Percentiles rank a stretch among this genome's conserved stretches.
phyloP scores from a whole-genome alignment of 192 early-diverging fungal genomes.

The Coemansia sp. region DNA sequence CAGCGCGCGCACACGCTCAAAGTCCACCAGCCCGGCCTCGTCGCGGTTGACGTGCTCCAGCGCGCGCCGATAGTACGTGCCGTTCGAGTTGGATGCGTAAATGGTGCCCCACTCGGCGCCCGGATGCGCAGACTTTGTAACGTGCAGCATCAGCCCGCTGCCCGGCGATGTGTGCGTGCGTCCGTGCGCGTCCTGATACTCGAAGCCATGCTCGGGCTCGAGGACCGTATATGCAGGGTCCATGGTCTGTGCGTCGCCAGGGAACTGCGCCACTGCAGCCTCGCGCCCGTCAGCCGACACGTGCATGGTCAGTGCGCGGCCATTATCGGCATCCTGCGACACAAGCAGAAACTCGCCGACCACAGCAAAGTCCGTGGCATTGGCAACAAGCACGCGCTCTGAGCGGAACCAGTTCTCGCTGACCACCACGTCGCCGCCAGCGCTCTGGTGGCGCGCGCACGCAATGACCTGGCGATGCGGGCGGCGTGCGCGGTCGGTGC shows the following conservation, averaged over 20 bases:
- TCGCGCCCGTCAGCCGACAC: slow-evolving; percentile 73
- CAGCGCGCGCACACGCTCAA: slow-evolving; percentile 83
- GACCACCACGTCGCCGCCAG: slow-evolving; percentile 59
- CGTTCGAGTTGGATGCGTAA: slow-evolving; percentile 90
- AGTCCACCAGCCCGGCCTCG: slow-evolving; percentile 78
- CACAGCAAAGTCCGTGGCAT: slow-evolving; percentile 77
- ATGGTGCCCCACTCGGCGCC: slow-evolving; percentile 77
- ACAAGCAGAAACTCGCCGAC: slow-evolving; percentile 80
- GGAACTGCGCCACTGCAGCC: slow-evolving; percentile 75
- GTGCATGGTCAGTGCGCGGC: slow-evolving; percentile 53
- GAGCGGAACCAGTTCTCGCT: slow-evolving; percentile 56
- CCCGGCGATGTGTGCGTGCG: slow-evolving; percentile 44
- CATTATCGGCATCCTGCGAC: slow-evolving; percentile 54
- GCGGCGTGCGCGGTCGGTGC: slow-evolving; percentile 51
- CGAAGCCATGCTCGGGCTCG: slow-evolving; percentile 57
- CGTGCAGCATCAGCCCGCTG: slow-evolving; percentile 63
- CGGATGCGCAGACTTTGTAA: slow-evolving; percentile 55
- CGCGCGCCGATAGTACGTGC: slow-evolving; percentile 72
- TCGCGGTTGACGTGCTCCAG: slow-evolving; percentile 75
- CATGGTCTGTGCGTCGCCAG: slow-evolving; percentile 58
- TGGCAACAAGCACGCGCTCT: slow-evolving; percentile 56
- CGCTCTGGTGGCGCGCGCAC: slow-evolving; percentile 62
- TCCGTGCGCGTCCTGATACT: slow-evolving; percentile 35
- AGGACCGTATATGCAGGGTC: slow-evolving; percentile 69
- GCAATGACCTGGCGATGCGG: slow-evolving; percentile 62